A percentile compares a stretch with the other conserved stretches of the same genome.
Conservation (phyloP, 257 asterid genomes). For the Thymus mandschuricus region DNA sequence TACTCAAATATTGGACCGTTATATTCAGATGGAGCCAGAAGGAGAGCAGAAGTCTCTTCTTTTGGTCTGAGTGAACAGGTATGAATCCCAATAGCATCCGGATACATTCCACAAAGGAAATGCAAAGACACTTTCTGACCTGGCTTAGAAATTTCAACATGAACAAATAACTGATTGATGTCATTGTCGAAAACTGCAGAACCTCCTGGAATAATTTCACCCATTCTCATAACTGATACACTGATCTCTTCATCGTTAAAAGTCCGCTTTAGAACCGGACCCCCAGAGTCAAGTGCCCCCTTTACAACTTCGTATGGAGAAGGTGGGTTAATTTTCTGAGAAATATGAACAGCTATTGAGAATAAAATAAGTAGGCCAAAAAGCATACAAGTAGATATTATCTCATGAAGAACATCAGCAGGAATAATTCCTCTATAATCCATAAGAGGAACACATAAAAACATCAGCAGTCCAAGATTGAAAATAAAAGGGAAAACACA, state of each 20-base stretch:
- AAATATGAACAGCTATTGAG: slow-evolving; percentile 12
- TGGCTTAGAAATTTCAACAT: slow-evolving; percentile 81
- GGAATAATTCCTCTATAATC: background rate
- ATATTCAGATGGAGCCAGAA: slow-evolving; percentile 56
- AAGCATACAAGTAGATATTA: background rate
- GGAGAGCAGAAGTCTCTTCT: slow-evolving; percentile 56
- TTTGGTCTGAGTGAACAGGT: slow-evolving; percentile 75
- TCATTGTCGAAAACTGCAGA: slow-evolving; percentile 50
- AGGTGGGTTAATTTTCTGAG: slow-evolving; percentile 92
- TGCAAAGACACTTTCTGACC: slow-evolving; percentile 66
- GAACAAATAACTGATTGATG: slow-evolving; percentile 77
- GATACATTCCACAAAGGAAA: slow-evolving; percentile 90
- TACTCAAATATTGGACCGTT: slow-evolving; percentile 86
- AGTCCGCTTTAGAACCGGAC: slow-evolving; percentile 77
- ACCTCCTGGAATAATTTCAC: slow-evolving; percentile 67
- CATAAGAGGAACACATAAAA: background rate
- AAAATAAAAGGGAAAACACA: background rate
- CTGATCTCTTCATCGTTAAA: slow-evolving; percentile 75
- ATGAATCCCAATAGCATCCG: slow-evolving; percentile 97
- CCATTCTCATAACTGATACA: slow-evolving; percentile 77
- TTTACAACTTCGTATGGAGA: slow-evolving; percentile 77
- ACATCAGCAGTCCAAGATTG: background rate
- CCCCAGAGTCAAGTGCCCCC: slow-evolving; percentile 78
- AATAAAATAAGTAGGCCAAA: slow-evolving; percentile 26
- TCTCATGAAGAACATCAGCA: slow-evolving; percentile 11